A percentile compares a stretch with the other conserved stretches of the same genome.
phyloP scores from a whole-genome alignment of 2,329 filamentous ascomycete species.

The Aspergillus fumigatus region DNA sequence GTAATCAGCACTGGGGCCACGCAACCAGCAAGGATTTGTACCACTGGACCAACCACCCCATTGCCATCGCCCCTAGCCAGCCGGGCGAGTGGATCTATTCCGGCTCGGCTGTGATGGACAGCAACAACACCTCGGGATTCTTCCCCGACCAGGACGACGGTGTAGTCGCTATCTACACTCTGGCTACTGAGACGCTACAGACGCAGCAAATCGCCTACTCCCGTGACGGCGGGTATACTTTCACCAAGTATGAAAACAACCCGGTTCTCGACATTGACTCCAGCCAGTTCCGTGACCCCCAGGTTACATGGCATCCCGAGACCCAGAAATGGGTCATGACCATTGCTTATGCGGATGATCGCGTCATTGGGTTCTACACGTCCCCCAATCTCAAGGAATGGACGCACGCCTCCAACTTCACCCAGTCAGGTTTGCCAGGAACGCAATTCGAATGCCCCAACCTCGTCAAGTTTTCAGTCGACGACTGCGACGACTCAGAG shows the following conservation, averaged over 20 bases:
- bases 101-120: conserved; percentile 56
- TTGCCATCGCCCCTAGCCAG: conserved; percentile 52
- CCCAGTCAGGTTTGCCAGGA: conserved; percentile 49
- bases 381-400: conserved; percentile 56
- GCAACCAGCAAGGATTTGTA: conserved; percentile 60
- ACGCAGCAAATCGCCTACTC: conserved; percentile 61
- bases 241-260: conserved; percentile 56
- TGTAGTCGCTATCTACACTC: conserved; percentile 58
- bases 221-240: conserved; percentile 57
- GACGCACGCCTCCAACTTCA: conserved; percentile 57
- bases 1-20: conserved; percentile 65
- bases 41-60: conserved; percentile 61
- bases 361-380: conserved; percentile 57
- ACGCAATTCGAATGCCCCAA: conserved; percentile 62
- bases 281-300: conserved; percentile 61
- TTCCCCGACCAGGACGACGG: conserved; percentile 59
- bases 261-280: conserved; percentile 56
- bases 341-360: conserved; percentile 52
- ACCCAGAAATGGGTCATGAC: conserved; percentile 55
- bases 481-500: conserved; percentile 12
- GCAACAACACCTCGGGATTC: conserved; percentile 62
- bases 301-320: conserved; percentile 55
- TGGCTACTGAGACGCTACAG: conserved; percentile 34
- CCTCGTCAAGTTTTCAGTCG: conserved; percentile 52
- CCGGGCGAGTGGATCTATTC: conserved; percentile 46